These are phyloP conservation scores for Lepiota venenata DNA, from an alignment of 768 basidiomycete genomes.

Conservation along the genomic window DNA sequence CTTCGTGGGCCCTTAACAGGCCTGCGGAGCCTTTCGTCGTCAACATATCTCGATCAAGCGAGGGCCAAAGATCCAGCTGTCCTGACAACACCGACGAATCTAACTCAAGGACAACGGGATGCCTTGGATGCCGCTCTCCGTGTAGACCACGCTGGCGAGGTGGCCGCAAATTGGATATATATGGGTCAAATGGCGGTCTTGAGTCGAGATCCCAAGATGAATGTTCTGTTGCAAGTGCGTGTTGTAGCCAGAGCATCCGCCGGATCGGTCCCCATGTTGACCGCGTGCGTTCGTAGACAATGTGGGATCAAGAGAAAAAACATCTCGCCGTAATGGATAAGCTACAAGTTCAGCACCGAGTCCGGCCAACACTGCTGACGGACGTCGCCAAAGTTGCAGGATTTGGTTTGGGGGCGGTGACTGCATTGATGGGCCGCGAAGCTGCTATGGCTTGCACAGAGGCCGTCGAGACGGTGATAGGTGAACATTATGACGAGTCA, in stretches of 20 bases:
- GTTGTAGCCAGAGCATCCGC: neutral
- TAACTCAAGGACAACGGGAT: conserved; percentile 46
- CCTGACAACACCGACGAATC: conserved; percentile 50
- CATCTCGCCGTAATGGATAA: conserved; percentile 86
- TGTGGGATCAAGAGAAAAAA: conserved; percentile 97
- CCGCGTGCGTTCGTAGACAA: conserved; percentile 54
- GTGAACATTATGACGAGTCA: conserved; percentile 97
- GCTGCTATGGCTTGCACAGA: conserved; percentile 99
- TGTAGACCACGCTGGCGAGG: conserved; percentile 94
- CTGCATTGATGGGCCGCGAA: conserved; percentile 86
- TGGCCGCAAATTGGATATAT: conserved; percentile 97
- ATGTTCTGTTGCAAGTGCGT: conserved; percentile 73
- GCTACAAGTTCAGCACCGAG: conserved; percentile 76
- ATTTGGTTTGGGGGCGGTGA: conserved; percentile 80
- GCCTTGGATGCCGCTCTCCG: conserved; percentile 68
- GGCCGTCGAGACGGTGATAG: conserved; percentile 96
- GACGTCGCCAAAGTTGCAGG: conserved; percentile 86
- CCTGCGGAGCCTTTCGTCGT: conserved; percentile 32
- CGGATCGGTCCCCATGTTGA: neutral
- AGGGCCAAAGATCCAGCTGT: conserved; percentile 35
- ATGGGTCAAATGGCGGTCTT: conserved; percentile 80
- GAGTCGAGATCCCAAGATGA: conserved; percentile 49
- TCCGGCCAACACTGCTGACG: conserved; percentile 80
- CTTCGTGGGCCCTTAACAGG: neutral
- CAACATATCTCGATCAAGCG: conserved; percentile 42